Evolutionary conservation across 805 yeast genomes (phyloP).

Genomic region (Metschnikowia cerradonensis): DNA sequence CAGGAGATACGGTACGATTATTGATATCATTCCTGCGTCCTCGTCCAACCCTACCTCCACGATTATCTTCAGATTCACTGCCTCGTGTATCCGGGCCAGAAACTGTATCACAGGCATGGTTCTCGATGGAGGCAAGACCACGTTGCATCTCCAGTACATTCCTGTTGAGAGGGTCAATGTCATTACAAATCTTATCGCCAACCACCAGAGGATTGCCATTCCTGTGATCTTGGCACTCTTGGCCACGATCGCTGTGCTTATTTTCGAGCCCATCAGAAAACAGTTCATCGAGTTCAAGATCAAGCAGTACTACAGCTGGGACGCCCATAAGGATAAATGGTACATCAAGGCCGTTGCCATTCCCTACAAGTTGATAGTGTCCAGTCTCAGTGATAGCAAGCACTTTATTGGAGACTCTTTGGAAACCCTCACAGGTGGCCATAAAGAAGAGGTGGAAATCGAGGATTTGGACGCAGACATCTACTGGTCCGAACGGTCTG

Average conservation of each 20-base stretch:
- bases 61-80: constrained; percentile 51
- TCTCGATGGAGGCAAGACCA: constrained; percentile 50
- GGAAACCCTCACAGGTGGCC: constrained; percentile 11
- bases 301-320: constrained; percentile 52
- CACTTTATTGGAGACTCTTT: constrained; percentile 33
- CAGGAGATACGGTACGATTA: constrained; percentile 81
- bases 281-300: constrained; percentile 73
- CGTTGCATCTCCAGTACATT: constrained; percentile 69
- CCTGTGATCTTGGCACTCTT: constrained; percentile 76
- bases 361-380: constrained; percentile 25
- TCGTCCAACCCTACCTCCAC: constrained; percentile 45
- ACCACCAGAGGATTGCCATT: constrained; percentile 78
- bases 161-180: constrained; percentile 51
- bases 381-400: constrained; percentile 30
- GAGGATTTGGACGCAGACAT: constrained; percentile 23
- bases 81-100: constrained; percentile 80
- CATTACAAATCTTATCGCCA: constrained; percentile 54
- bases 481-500: constrained; percentile 70
- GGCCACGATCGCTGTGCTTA: constrained; percentile 75
- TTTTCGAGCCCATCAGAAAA: constrained; percentile 91
- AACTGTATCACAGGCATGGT: constrained; percentile 83
- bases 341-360: constrained; percentile 23
- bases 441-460: constrained; percentile 13
- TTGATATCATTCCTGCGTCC: constrained; percentile 62
- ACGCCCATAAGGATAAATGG: constrained; percentile 38